Evolutionary conservation across 2,329 filamentous ascomycete genomes (phyloP).

Genomic region (Botrytis tulipae): DNA sequence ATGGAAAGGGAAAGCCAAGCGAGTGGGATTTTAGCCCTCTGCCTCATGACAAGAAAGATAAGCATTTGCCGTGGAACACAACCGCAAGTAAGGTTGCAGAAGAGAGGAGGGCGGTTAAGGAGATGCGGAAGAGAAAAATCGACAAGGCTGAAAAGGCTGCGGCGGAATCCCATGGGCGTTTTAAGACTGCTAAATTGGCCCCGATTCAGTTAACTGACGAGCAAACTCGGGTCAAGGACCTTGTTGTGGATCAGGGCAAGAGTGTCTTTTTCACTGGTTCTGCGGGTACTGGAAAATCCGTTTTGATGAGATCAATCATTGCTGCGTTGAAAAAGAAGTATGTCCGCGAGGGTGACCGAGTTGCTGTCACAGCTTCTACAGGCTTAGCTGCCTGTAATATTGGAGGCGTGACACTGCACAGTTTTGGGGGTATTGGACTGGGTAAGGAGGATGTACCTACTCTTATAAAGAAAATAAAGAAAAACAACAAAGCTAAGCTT

Average conservation of each 20-base stretch:
- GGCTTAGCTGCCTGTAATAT: conserved; percentile 96
- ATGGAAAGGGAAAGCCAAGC: conserved; percentile 24
- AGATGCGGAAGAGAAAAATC: conserved; percentile 51
- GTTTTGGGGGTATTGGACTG: conserved; percentile 91
- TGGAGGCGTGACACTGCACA: conserved; percentile 91
- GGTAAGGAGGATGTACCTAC: conserved; percentile 82
- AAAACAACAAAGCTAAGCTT: conserved; percentile 81
- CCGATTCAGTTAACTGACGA: conserved; percentile 68
- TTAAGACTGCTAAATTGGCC: conserved; percentile 41
- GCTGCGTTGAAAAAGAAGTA: conserved; percentile 74
- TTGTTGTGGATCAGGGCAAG: conserved; percentile 76
- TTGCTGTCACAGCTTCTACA: conserved; percentile 93
- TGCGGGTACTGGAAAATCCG: conserved; percentile 94
- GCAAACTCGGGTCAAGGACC: conserved; percentile 76
- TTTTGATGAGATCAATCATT: conserved; percentile 91
- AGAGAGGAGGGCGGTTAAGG: conserved; percentile 73
- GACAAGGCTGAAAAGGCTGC: conserved; percentile 47
- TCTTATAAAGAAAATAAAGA: conserved; percentile 85
- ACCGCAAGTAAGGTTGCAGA: conserved; percentile 74
- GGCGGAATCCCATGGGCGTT: conserved; percentile 43
- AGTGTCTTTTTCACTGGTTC: conserved; percentile 99
- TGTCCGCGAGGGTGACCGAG: conserved; percentile 71
- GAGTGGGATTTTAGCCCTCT: conserved; percentile 41
- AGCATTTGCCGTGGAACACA: conserved; percentile 62
- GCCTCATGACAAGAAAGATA: conserved; percentile 41